phyloP scores from a whole-genome alignment of 2,329 filamentous ascomycete species.

The Penicillium sp. region DNA sequence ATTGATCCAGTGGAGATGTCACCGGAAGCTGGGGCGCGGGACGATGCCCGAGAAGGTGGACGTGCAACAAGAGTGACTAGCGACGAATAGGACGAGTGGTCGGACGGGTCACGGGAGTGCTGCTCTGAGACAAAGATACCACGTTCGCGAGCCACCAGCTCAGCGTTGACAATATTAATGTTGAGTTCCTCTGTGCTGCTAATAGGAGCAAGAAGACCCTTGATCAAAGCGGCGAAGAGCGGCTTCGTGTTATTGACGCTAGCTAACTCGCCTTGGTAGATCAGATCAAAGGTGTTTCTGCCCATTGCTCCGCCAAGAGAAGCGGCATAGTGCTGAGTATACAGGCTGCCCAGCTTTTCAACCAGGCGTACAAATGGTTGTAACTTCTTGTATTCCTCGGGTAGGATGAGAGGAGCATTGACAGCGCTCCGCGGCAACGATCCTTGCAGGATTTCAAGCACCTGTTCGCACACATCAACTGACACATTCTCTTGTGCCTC shows the following conservation, averaged over 20 bases:
- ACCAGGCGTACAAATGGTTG: constrained; percentile 74
- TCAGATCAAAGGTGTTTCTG: constrained; percentile 70
- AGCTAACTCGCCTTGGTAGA: constrained; percentile 74
- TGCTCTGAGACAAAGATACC: constrained; percentile 76
- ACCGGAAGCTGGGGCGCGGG: constrained; percentile 35
- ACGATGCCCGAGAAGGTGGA: constrained; percentile 34
- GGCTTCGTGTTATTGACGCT: constrained; percentile 72
- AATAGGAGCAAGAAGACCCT: constrained; percentile 70
- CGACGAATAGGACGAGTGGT: constrained; percentile 64
- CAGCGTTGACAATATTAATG: constrained; percentile 81
- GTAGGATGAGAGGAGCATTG: constrained; percentile 77
- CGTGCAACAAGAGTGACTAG: constrained; percentile 68
- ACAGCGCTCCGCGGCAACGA: constrained; percentile 74
- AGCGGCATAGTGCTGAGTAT: constrained; percentile 70
- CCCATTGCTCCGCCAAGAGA: constrained; percentile 46
- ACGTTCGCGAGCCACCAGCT: constrained; percentile 71
- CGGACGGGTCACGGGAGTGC: constrained; percentile 59
- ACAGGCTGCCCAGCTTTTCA: constrained; percentile 76
- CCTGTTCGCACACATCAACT: constrained; percentile 78
- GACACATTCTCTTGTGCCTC: constrained; percentile 85
- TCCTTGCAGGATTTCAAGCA: constrained; percentile 69
- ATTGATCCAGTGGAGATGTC: constrained; percentile 3
- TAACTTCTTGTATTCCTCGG: constrained; percentile 74
- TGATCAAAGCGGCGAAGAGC: constrained; percentile 74
- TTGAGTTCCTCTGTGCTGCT: constrained; percentile 65